Evolutionary conservation across 1,284 basidiomycete species (phyloP), one percentile per base, ranked within the genome.

Genomic region (Cryptococcus deneoformans): DNA sequence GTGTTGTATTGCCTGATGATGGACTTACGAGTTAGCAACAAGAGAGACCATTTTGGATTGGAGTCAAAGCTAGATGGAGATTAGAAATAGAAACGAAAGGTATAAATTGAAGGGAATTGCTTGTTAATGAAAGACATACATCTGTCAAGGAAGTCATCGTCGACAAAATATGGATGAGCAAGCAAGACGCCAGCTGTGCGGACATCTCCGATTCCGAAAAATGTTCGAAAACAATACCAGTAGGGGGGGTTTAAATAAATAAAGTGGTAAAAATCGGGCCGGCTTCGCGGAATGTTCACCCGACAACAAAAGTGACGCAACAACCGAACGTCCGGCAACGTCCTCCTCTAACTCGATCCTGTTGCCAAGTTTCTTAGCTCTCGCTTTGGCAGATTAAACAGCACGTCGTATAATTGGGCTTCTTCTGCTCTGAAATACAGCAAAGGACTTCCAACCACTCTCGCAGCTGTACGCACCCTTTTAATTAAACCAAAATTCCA

Each of bases 41-140:
- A 66, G 60, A 0, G 66, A 63, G 12, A 62, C 60, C 66, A 68
- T 68, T 46, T 35, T 54, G 45, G 29, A 29, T 29, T 29, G 29
- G 29, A 29, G 29, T 29, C 29, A 29, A 29, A 29, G 29, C 3
- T 29, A 29, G 29, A 20, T 29, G 29, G 29, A 29, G 5, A 29
- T 29, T 29, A 29, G 29, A 29, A 29, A 29, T 12, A 39, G 43
- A 9, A 24, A 20, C 14, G 44, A 35, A n/a, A 29, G 24, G 20
- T 24, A n/a, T 16, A 40, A 7, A 11, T 16, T 35, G 12, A 34
- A 42, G 2, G 20, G 24, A 36, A 35, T 29, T 47, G 14, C 14
- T 24, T 48, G 24, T 29, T 48, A 16, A 29, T 29, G 29, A 29
- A 29, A 29, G 29, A 29, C 5, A 29, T 29, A 29, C 46, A 9